Percentiles rank a stretch among this genome's conserved stretches.
Evolutionary conservation across 305 asterid species (phyloP).

Genomic region (Fraxinus floribunda): DNA sequence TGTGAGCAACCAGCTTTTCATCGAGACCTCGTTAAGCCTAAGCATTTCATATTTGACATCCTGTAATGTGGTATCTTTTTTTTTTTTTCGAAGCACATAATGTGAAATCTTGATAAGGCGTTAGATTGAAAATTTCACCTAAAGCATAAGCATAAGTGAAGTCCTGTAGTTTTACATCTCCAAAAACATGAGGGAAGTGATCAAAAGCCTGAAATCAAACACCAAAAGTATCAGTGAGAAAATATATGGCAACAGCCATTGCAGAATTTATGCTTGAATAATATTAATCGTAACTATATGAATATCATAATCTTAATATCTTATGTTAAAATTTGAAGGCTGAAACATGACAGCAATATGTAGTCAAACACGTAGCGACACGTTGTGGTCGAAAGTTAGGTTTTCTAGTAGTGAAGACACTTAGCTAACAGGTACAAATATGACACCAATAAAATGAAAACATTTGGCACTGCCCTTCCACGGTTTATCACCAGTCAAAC

Average conservation of each 20-base stretch:
- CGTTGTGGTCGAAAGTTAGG: neutral
- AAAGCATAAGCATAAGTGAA: conserved; percentile 66
- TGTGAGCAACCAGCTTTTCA: neutral
- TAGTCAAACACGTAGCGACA: neutral
- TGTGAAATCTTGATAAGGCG: neutral
- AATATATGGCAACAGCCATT: neutral
- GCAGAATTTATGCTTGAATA: neutral
- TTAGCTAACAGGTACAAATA: neutral
- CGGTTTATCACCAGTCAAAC: neutral
- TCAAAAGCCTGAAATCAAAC: conserved; percentile 41
- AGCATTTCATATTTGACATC: neutral
- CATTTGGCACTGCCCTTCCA: neutral
- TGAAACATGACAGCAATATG: neutral
- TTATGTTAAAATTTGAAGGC: neutral
- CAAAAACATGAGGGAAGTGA: conserved; percentile 37
- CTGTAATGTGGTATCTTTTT: neutral
- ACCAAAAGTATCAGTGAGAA: neutral
- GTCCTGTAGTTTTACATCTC: conserved; percentile 43
- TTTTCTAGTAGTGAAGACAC: neutral
- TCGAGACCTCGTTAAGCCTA: neutral
- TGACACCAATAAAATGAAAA: neutral
- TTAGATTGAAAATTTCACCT: conserved; percentile 29
- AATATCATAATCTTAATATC: neutral
- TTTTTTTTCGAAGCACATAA: neutral
- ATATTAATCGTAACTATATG: neutral